These are phyloP conservation scores for Gypsophila paniculata DNA, from an alignment of 179 eudicot species.

Conservation along the genomic window DNA sequence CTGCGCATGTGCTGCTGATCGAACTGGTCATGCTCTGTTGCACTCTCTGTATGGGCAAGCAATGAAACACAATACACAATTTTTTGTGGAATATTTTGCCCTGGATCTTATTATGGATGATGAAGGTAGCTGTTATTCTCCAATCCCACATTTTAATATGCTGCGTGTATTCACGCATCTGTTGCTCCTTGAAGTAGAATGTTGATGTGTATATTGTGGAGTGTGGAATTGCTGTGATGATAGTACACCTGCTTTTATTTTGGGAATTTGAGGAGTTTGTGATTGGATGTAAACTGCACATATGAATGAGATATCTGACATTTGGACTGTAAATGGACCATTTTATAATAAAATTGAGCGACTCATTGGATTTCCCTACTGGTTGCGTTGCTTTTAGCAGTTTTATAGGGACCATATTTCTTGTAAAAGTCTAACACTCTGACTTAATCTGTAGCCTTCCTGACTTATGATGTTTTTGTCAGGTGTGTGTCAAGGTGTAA, in stretches of 20 bases:
- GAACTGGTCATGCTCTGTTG: constrained; percentile 94
- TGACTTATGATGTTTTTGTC: constrained; percentile 17
- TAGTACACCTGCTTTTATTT: not conserved
- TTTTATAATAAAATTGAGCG: not conserved
- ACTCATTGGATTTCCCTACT: not conserved
- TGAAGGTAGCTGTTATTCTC: no score
- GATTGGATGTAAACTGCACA: not conserved
- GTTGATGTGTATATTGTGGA: not conserved
- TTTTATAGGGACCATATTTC: not conserved
- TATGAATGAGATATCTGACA: not conserved
- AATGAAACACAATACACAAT: constrained; percentile 92
- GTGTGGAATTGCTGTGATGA: not conserved
- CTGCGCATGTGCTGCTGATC: constrained; percentile 99
- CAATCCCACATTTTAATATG: not conserved
- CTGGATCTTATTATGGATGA: constrained; percentile 87
- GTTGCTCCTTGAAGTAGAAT: not conserved
- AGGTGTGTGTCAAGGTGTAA: constrained; percentile 97
- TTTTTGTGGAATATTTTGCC: constrained; percentile 98
- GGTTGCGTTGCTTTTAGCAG: not conserved
- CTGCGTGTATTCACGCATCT: not conserved
- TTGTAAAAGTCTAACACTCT: not conserved
- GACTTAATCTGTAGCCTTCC: not conserved
- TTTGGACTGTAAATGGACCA: not conserved
- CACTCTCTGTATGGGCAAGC: constrained; percentile 17
- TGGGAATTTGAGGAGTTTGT: not conserved